Evolutionary conservation across 2,329 filamentous ascomycete genomes (phyloP), one percentile per base, ranked within the genome.

Genomic region (Meredithiella fracta): DNA sequence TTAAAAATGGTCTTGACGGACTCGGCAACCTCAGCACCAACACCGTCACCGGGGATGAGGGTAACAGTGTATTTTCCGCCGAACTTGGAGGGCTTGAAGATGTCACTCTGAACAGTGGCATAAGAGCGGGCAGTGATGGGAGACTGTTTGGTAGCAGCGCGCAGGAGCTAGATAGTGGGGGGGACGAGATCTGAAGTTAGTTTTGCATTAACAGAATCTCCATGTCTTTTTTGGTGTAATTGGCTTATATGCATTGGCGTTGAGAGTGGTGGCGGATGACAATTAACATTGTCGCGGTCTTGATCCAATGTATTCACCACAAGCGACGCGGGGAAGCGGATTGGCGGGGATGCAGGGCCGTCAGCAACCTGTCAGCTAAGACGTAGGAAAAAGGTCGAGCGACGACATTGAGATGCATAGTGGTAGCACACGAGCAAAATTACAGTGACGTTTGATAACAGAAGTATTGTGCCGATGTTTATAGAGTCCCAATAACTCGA

Each of bases 1-100:
- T 96, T 97, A 84, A 97, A 97, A 72, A 98, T 85, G 64, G 91
- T 94, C 83, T 96, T 95, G 71, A 98, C 91, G 61, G 88, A 92
- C 75, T 97, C 90, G 65, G 91, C 89, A 60, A 97, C 90, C 75
- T 98, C 92, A 71, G 88, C 87, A 71, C 92, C 92, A 69, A 98
- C 95, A 77, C 92, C 92, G 67, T 98, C 92, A 80, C 91, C 92
- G 71, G 92, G 92, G 70, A 98, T 97, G 67, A 98, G 79, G 62
- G 91, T 96, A 65, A 96, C 91, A 38, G 92, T 98, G 80, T 97
- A 98, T 77, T 97, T 98, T 75, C 91, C 88, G 70, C 92, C 92
- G 72, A 90, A 97, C 79, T 97, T 92, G 75, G 91, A 89, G 65
- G 90, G 90, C 80, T 96, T 95, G 81, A 97, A 96, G 73, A 97